Evolutionary conservation across 768 basidiomycete genomes (phyloP).

Genomic region (Psilocybe tampanensis): DNA sequence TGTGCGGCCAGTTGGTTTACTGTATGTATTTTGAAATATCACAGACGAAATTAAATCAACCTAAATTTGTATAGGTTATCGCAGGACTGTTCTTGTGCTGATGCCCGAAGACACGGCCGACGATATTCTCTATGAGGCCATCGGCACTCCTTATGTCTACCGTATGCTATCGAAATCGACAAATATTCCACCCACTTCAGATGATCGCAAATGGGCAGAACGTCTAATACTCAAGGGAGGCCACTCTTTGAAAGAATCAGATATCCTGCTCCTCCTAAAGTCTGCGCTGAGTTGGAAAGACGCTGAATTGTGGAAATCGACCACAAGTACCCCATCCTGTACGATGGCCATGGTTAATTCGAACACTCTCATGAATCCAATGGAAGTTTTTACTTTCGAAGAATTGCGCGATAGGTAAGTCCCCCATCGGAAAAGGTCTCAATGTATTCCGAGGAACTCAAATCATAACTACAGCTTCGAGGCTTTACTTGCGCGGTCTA

Average conservation of each 20-base stretch:
- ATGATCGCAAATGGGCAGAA: slow-evolving; percentile 13
- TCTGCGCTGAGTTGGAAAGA: slow-evolving; percentile 30
- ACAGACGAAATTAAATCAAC: neutral
- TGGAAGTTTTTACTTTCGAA: slow-evolving; percentile 27
- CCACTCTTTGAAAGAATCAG: slow-evolving; percentile 8
- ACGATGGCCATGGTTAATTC: neutral
- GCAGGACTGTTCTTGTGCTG: slow-evolving; percentile 33
- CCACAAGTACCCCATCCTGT: neutral
- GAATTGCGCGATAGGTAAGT: slow-evolving; percentile 22
- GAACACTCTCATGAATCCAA: slow-evolving; percentile 14
- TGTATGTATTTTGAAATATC: slow-evolving; percentile 21
- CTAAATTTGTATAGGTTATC: slow-evolving; percentile 12
- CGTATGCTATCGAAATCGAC: slow-evolving; percentile 16
- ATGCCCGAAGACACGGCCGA: slow-evolving; percentile 23
- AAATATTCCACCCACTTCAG: slow-evolving; percentile 12
- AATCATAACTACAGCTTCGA: slow-evolving; percentile 19
- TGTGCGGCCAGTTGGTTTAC: slow-evolving; percentile 30
- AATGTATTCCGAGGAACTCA: neutral
- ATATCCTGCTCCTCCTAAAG: slow-evolving; percentile 16
- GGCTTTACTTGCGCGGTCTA: slow-evolving; percentile 15
- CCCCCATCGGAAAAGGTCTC: too few species aligned
- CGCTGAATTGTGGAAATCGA: slow-evolving; percentile 25
- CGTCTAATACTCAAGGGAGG: slow-evolving; percentile 14
- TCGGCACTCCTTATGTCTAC: slow-evolving; percentile 23
- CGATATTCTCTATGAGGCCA: slow-evolving; percentile 16